Evolutionary conservation across 495 filamentous ascomycete genomes (phyloP).

Genomic region (Elaphomyces granulatus): DNA sequence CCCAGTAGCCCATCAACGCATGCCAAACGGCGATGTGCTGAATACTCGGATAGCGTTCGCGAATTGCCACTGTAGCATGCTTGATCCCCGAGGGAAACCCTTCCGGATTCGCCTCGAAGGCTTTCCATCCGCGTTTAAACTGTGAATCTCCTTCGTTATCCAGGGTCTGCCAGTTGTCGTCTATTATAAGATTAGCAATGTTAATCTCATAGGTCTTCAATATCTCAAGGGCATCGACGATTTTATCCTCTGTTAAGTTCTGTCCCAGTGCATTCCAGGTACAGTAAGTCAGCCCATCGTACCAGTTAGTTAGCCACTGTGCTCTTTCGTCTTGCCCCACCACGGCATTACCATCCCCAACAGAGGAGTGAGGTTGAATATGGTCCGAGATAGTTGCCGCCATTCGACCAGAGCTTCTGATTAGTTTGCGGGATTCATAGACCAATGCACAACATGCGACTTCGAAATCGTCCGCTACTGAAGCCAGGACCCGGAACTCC

Average conservation of each 20-base stretch:
- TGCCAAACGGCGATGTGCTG: conserved; percentile 90
- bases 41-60: conserved; percentile 54
- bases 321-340: conserved; percentile 34
- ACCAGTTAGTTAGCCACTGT: conserved; percentile 77
- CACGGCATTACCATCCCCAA: conserved; percentile 25
- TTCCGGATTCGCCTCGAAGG: conserved; percentile 71
- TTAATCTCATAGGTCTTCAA: conserved; percentile 59
- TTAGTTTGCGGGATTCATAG: conserved; percentile 66
- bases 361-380: conserved; percentile 25
- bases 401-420: conserved; percentile 20
- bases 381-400: conserved; percentile 9
- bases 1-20: conserved; percentile 92
- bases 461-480: conserved; percentile 63
- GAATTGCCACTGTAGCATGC: conserved; percentile 50
- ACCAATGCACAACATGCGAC: conserved; percentile 65
- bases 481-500: conserved; percentile 50
- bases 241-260: conserved; percentile 61
- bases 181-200: conserved; percentile 73
- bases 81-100: conserved; percentile 72
- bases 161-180: conserved; percentile 92
- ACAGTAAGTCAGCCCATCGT: conserved; percentile 69
- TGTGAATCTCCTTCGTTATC: conserved; percentile 39
- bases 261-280: conserved; percentile 94
- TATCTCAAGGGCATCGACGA: conserved; percentile 56
- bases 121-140: conserved; percentile 41